Base-by-base conservation (phyloP, 352 stramenopile genomes). In the Globisporangium carolinianum region DNA sequence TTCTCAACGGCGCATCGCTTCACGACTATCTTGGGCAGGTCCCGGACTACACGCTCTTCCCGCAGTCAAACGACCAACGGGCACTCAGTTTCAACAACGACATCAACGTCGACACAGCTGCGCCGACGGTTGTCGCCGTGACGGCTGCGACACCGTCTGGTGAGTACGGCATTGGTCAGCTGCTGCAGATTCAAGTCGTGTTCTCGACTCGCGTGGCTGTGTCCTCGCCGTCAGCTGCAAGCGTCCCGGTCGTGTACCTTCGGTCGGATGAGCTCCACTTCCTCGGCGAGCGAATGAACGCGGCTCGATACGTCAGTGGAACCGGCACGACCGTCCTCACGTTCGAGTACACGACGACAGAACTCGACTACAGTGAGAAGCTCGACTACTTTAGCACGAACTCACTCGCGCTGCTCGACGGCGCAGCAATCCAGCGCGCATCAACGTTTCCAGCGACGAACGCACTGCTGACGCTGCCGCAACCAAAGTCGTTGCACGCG, bases 41-140 rank as follows among this genome's bases (percentile, higher is more conserved):
- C 15, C 79, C 79, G 5, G 68, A 86, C 46, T 83, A 79, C n/a
- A 76, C 67, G 6, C 41, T 92, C 4, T 87, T 87, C 17, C 71
- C 79, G 4, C 41, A 58, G 0, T 51, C 60, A 4, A 59, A 51
- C 0, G 81, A 87, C 18, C 53, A 55, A 4, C 76, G 76, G 3
- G 76, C 72, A 17, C 62, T 92, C 6, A 79, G 75, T 24, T 87
- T 65, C 55, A 89, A 83, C 50, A 89, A 70, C 43, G 57, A 85
- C 2, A 55, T 93, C 32, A 55, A 47, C 0, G 79, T 93, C 46
- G 69, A 89, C 49, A 91, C 83, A 1, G 73, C 65, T 0, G 38
- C 69, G 0, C 78, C 80, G 2, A 63, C 49, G 0, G 67, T 93
- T 0, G 12, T 63, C 0, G 68, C 69, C 37, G 78, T 91, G 2